Percentiles rank a stretch among this genome's conserved stretches.
phyloP scores from a whole-genome alignment of 108 stramenopile genomes.

The Cyclotella cryptica region DNA sequence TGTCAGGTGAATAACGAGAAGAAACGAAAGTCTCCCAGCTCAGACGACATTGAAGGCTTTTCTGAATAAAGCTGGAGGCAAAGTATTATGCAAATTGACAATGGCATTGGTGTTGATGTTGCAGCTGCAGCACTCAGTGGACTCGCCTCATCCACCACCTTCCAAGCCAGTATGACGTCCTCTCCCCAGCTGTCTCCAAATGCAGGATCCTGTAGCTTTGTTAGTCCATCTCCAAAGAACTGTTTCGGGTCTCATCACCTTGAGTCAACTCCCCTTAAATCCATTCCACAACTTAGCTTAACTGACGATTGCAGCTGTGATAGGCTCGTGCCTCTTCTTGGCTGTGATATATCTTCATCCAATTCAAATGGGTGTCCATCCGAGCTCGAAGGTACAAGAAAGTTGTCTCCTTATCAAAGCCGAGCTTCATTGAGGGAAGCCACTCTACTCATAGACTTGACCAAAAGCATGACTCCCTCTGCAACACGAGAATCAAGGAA shows the following conservation, averaged over 20 bases:
- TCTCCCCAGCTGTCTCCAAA: constrained; percentile 18
- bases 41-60: neutral
- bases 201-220: constrained; percentile 20
- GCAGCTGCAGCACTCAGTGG: constrained; percentile 47
- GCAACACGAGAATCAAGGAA: constrained; percentile 12
- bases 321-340: neutral
- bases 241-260: neutral
- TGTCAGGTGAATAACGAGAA: neutral
- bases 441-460: constrained; percentile 46
- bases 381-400: neutral
- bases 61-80: constrained; percentile 2
- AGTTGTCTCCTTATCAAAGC: neutral
- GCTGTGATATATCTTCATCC: neutral
- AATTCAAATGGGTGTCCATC: too few species aligned
- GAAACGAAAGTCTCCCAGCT: constrained; percentile 34
- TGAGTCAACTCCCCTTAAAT: constrained; percentile 4
- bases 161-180: neutral
- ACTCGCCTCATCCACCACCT: constrained; percentile 27
- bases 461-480: constrained; percentile 37
- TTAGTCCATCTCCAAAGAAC: constrained; percentile 50
- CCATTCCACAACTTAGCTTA: constrained; percentile 41
- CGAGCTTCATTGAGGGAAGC: constrained; percentile 47
- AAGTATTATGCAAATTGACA: constrained; percentile 37
- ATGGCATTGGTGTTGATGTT: constrained; percentile 45
- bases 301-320: constrained; percentile 15